phyloP scores from a whole-genome alignment of 495 filamentous ascomycete species.

The Penicillium bovifimosum region DNA sequence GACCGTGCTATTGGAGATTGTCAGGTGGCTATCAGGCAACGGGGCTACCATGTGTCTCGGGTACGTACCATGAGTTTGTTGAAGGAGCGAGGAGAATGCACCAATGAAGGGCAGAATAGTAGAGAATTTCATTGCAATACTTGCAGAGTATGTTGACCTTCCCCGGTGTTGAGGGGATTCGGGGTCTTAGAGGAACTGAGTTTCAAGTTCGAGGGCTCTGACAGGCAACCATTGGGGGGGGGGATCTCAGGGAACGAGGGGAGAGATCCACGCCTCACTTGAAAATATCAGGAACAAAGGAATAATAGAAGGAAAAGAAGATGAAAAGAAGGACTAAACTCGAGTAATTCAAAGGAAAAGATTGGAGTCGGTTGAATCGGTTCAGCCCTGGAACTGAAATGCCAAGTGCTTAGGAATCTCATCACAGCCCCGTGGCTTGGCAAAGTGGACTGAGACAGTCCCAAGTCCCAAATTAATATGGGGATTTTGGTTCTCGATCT shows the following conservation, averaged over 20 bases:
- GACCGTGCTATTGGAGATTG: slow-evolving; percentile 54
- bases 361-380: too few relatives aligned
- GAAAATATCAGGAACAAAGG: background rate
- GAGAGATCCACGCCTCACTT: background rate
- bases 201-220: slow-evolving; percentile 14
- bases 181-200: background rate
- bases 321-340: background rate
- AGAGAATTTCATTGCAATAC: slow-evolving; percentile 21
- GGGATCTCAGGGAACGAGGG: background rate
- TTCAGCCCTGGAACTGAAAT: background rate
- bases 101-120: slow-evolving; percentile 16
- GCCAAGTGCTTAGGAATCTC: slow-evolving; percentile 8
- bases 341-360: background rate
- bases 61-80: slow-evolving; percentile 16
- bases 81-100: slow-evolving; percentile 16
- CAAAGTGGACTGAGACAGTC: slow-evolving; percentile 1
- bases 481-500: too few relatives aligned
- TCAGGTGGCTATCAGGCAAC: slow-evolving; percentile 4
- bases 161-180: background rate
- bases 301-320: background rate
- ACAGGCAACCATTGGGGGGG: background rate
- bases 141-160: background rate
- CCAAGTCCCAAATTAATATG: background rate
- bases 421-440: background rate
- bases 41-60: background rate